phyloP scores from a whole-genome alignment of 768 basidiomycete species.

The Plicaturopsis crispa region DNA sequence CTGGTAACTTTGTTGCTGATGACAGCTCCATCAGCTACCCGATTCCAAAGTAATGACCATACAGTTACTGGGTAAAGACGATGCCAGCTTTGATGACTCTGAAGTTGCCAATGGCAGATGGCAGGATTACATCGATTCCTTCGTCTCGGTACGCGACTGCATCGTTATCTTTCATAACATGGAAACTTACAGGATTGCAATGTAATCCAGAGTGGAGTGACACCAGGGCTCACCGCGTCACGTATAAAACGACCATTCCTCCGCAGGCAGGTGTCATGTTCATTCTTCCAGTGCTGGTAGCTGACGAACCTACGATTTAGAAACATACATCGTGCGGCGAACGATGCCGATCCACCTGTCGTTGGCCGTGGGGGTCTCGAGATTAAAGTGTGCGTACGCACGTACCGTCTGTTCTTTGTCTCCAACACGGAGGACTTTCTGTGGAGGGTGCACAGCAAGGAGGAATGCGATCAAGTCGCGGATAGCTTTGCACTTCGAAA shows the following conservation, averaged over 20 bases:
- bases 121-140: constrained; percentile 76
- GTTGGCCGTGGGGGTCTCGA: constrained; percentile 57
- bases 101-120: constrained; percentile 72
- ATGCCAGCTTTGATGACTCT: constrained; percentile 65
- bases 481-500: too few relatives aligned
- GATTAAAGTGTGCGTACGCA: constrained; percentile 79
- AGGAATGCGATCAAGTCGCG: too few relatives aligned
- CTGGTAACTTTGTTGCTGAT: background rate
- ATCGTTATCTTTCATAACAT: background rate
- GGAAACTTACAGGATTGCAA: constrained; percentile 1
- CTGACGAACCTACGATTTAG: constrained; percentile 12
- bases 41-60: constrained; percentile 61
- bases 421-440: constrained; percentile 59
- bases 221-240: constrained; percentile 40
- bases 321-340: constrained; percentile 11
- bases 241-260: constrained; percentile 55
- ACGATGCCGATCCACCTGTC: constrained; percentile 31
- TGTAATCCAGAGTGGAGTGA: too few relatives aligned
- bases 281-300: background rate
- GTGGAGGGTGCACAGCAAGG: constrained; percentile 28
- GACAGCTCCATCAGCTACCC: constrained; percentile 37
- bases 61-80: constrained; percentile 76
- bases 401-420: constrained; percentile 78
- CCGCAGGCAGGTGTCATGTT: constrained; percentile 38
- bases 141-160: constrained; percentile 45